Conservation (phyloP, 2,329 filamentous ascomycete genomes). For the Coccinonectria pachysandricola region DNA sequence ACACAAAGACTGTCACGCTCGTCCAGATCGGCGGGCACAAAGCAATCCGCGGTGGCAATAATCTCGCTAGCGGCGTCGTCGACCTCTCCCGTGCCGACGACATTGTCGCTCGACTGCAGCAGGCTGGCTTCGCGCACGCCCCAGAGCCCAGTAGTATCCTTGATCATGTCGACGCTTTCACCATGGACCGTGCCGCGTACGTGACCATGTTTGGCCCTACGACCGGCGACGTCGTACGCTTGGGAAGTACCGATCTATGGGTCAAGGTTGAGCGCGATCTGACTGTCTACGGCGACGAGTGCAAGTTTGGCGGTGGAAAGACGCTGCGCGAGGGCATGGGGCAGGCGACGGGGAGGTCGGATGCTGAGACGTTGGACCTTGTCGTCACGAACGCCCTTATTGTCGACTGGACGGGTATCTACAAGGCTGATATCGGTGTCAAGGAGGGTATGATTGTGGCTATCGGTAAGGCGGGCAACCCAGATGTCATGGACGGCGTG, state of each 20-base stretch:
- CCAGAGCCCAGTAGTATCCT: conserved; percentile 51
- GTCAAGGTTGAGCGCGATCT: conserved; percentile 79
- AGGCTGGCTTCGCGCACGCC: conserved; percentile 68
- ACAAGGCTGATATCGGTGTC: conserved; percentile 93
- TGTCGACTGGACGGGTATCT: conserved; percentile 85
- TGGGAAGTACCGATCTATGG: conserved; percentile 83
- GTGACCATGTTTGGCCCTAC: conserved; percentile 88
- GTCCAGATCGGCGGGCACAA: conserved; percentile 79
- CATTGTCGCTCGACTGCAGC: conserved; percentile 57
- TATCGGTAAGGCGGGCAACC: conserved; percentile 91
- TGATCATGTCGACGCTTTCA: conserved; percentile 48
- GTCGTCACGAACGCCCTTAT: conserved; percentile 86
- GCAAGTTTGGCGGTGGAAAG: conserved; percentile 91
- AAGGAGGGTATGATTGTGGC: conserved; percentile 78
- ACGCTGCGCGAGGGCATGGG: conserved; percentile 93
- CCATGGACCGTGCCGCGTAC: conserved; percentile 72
- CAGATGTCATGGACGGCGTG: conserved; percentile 92
- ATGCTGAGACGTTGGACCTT: conserved; percentile 66
- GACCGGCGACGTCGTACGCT: conserved; percentile 69
- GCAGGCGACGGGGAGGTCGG: conserved; percentile 67
- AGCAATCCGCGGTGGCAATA: conserved; percentile 77
- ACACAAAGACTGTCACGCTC: conserved; percentile 78
- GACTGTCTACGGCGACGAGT: conserved; percentile 84
- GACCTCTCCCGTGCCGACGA: conserved; percentile 52
- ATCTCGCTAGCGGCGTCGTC: conserved; percentile 62